Percentiles rank a stretch among this genome's conserved stretches.
Conservation (phyloP, 148 eudicot genomes). For the Arbutus unedo region DNA sequence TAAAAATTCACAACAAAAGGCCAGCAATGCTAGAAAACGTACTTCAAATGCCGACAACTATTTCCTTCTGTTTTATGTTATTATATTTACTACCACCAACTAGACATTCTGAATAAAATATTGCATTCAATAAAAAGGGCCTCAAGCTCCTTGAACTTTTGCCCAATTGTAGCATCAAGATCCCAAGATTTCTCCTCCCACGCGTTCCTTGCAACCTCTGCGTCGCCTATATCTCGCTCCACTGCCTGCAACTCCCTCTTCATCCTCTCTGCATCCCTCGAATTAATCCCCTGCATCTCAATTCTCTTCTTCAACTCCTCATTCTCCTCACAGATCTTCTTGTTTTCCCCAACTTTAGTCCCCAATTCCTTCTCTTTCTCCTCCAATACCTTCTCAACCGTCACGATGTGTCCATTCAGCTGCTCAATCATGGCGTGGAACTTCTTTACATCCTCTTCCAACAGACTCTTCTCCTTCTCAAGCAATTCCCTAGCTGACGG, state of each 20-base stretch:
- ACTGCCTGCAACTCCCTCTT: slow-evolving; percentile 71
- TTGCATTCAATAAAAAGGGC: slow-evolving; percentile 57
- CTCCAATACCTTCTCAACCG: slow-evolving; percentile 57
- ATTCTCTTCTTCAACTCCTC: slow-evolving; percentile 74
- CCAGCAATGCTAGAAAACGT: background rate
- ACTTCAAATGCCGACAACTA: background rate
- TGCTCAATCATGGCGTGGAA: slow-evolving; percentile 45
- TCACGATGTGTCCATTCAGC: slow-evolving; percentile 36
- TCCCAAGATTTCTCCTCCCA: slow-evolving; percentile 96
- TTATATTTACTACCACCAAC: background rate
- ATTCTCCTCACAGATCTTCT: slow-evolving; percentile 57
- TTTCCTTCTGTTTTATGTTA: background rate
- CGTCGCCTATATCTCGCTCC: slow-evolving; percentile 77
- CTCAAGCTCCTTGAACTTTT: slow-evolving; percentile 73
- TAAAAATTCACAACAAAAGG: background rate
- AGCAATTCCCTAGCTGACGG: slow-evolving; percentile 56
- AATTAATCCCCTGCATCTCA: slow-evolving; percentile 69
- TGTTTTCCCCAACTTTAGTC: slow-evolving; percentile 50
- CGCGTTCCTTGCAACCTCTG: slow-evolving; percentile 55
- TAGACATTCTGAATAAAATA: background rate
- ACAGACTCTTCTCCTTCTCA: slow-evolving; percentile 47
- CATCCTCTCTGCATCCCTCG: slow-evolving; percentile 98
- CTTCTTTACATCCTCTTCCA: slow-evolving; percentile 66
- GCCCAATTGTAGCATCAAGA: slow-evolving; percentile 54
- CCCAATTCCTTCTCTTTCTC: slow-evolving; percentile 67